These are phyloP conservation scores for Euphorbia tirucalli DNA, from an alignment of 345 rosid genomes.

Conservation along the genomic window DNA sequence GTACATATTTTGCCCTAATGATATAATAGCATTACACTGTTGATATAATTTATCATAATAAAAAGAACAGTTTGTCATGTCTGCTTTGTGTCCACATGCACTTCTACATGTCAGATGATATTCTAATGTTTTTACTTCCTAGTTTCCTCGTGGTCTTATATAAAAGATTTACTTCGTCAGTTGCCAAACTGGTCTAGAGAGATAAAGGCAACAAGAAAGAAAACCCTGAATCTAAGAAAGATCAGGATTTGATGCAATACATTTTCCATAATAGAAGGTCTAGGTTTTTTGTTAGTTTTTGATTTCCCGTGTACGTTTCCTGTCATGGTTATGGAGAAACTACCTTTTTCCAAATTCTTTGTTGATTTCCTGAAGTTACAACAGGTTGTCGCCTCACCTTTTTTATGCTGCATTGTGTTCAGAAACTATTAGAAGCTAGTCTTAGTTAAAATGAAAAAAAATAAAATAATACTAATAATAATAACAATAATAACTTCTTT, in stretches of 20 bases:
- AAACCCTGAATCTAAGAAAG: too few species aligned
- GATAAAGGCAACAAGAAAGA: background rate
- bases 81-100: too few species aligned
- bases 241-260: too few species aligned
- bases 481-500: background rate
- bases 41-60: too few species aligned
- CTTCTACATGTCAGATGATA: background rate
- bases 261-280: background rate
- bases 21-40: too few species aligned
- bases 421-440: background rate
- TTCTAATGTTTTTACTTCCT: background rate
- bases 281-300: background rate
- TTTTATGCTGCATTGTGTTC: background rate
- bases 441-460: background rate
- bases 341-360: background rate
- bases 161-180: background rate
- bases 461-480: background rate
- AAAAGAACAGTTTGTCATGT: too few species aligned
- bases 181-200: background rate
- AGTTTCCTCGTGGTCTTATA: background rate
- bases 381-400: background rate
- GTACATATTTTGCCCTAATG: too few species aligned
- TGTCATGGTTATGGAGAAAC: background rate
- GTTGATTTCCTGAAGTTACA: background rate
- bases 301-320: background rate